These are phyloP conservation scores for Emericellopsis cladophorae DNA, from an alignment of 2,329 filamentous ascomycete species.

Conservation along the genomic window DNA sequence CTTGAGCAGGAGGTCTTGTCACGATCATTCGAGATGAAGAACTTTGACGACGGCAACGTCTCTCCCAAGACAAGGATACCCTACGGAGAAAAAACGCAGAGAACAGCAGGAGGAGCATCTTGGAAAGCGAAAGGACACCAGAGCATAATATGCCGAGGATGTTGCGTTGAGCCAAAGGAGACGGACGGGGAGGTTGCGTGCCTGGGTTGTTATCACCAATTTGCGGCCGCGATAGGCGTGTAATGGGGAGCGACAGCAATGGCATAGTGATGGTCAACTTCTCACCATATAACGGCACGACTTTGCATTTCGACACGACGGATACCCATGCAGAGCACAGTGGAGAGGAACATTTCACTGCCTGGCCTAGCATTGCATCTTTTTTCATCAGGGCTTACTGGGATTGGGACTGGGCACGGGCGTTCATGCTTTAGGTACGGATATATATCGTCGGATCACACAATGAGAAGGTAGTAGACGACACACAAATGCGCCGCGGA, in stretches of 20 bases:
- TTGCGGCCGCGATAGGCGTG: not conserved
- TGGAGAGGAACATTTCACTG: no score
- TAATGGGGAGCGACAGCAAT: not conserved
- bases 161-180: conserved; percentile 49
- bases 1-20: conserved; percentile 23
- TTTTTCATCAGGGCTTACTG: no score
- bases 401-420: no score
- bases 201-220: conserved; percentile 35
- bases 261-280: no score
- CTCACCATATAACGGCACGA: no score
- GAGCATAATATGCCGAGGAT: conserved; percentile 50
- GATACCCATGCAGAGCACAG: no score
- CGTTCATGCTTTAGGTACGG: no score
- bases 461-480: no score
- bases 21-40: conserved; percentile 36
- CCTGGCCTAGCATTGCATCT: no score
- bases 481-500: no score
- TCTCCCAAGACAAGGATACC: not conserved
- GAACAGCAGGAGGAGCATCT: not conserved
- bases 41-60: conserved; percentile 20
- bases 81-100: not conserved
- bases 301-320: no score
- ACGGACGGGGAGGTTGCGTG: conserved; percentile 55
- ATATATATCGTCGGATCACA: no score
- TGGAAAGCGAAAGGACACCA: conserved; percentile 31